Percentiles rank a stretch among this genome's conserved stretches.
Conservation (phyloP, 176 grass and related monocot species). For the Aechmea fasciata region DNA sequence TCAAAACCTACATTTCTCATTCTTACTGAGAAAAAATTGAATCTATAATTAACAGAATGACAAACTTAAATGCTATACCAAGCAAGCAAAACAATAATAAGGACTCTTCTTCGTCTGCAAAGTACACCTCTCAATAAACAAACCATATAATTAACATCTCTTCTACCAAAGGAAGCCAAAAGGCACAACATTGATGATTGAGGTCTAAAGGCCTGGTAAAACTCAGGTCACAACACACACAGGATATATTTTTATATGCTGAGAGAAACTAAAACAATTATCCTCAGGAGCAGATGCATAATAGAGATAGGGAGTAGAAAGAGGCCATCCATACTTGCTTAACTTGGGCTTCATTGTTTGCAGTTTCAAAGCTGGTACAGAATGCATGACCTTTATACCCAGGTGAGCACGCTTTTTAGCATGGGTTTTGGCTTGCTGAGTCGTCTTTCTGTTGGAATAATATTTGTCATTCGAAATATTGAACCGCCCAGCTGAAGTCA, state of each 20-base stretch:
- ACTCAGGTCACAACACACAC: not conserved
- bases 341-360: slow-evolving; percentile 84
- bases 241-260: not conserved
- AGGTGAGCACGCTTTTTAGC: slow-evolving; percentile 69
- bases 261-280: not conserved
- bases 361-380: slow-evolving; percentile 79
- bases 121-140: not conserved
- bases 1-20: not conserved
- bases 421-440: slow-evolving; percentile 82
- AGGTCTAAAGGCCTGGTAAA: not conserved
- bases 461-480: slow-evolving; percentile 96
- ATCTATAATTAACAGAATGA: not conserved
- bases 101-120: not conserved
- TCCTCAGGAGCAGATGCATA: not conserved
- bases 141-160: not conserved
- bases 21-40: not conserved
- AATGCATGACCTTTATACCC: slow-evolving; percentile 79
- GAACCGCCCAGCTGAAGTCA: slow-evolving; percentile 44
- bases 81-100: not conserved
- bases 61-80: not conserved
- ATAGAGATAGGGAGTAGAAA: not conserved
- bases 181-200: not conserved
- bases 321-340: slow-evolving; percentile 49
- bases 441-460: slow-evolving; percentile 76
- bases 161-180: not conserved